A percentile compares a stretch with the other conserved stretches of the same genome.
Conservation (phyloP, 495 filamentous ascomycete species). For the Lasiosphaeria ovina region DNA sequence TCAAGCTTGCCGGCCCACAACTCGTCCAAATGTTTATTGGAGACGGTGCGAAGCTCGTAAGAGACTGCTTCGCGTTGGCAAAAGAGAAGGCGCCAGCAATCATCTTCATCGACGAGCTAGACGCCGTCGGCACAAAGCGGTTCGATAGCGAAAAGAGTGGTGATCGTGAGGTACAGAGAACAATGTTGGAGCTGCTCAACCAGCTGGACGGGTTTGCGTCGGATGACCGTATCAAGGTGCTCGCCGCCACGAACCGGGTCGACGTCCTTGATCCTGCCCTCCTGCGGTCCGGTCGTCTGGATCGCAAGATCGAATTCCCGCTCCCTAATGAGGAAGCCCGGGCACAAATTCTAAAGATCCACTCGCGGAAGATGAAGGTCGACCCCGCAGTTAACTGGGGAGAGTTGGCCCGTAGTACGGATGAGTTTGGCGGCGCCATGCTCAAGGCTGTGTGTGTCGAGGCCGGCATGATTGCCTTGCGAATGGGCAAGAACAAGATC, state of each 20-base stretch:
- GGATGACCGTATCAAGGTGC: conserved; percentile 98
- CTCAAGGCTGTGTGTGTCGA: conserved; percentile 98
- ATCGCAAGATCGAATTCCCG: conserved; percentile 99
- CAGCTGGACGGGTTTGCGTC: conserved; percentile 98
- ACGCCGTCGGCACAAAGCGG: conserved; percentile 96
- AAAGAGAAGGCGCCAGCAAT: conserved; percentile 99
- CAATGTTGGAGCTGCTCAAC: conserved; percentile 98
- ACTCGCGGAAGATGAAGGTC: conserved; percentile 97
- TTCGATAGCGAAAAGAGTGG: conserved; percentile 99
- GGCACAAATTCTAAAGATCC: conserved; percentile 95
- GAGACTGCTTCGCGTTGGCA: conserved; percentile 93
- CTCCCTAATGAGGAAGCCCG: conserved; percentile 98
- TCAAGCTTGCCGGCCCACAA: conserved; percentile 96
- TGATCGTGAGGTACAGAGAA: conserved; percentile 96
- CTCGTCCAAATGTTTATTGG: conserved; percentile 99
- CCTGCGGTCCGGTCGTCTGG: conserved; percentile 88
- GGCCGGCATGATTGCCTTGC: conserved; percentile 97
- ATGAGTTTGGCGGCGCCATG: conserved; percentile 97
- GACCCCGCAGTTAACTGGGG: conserved; percentile 93
- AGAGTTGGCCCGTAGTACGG: conserved; percentile 93
- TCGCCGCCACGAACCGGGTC: conserved; percentile 96
- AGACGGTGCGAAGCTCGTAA: conserved; percentile 95
- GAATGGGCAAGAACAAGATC: conserved; percentile 89
- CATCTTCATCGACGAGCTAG: conserved; percentile 99
- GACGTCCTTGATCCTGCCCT: conserved; percentile 96